These are phyloP conservation scores for Striga hermonthica DNA, from an alignment of 305 asterid genomes.

Conservation along the genomic window DNA sequence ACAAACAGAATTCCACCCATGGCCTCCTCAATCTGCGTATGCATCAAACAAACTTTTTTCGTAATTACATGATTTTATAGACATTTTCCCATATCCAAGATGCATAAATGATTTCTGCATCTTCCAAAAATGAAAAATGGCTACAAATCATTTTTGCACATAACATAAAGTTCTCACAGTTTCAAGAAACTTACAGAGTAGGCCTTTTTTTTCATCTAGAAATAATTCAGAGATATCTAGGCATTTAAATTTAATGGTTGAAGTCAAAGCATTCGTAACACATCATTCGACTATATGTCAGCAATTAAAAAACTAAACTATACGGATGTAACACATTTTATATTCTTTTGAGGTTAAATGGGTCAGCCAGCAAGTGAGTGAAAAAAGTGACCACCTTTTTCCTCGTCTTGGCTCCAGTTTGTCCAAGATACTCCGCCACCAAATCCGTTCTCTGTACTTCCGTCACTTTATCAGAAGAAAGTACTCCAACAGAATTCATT, in stretches of 20 bases:
- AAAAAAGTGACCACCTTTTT: slow-evolving; percentile 41
- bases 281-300: not conserved
- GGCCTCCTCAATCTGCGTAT: slow-evolving; percentile 74
- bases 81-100: too few relatives aligned
- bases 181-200: too few relatives aligned
- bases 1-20: slow-evolving; percentile 80
- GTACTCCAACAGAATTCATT: slow-evolving; percentile 68
- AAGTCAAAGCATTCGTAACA: not conserved
- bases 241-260: too few relatives aligned
- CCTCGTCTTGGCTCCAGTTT: slow-evolving; percentile 85
- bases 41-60: not conserved
- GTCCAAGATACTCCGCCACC: slow-evolving; percentile 83
- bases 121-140: too few relatives aligned
- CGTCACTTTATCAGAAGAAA: slow-evolving; percentile 58
- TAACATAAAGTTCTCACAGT: too few relatives aligned
- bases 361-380: too few relatives aligned
- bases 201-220: too few relatives aligned
- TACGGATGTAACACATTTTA: not conserved
- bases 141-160: not conserved
- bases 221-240: not conserved
- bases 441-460: slow-evolving; percentile 88
- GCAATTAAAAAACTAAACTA: not conserved
- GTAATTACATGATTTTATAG: too few relatives aligned
- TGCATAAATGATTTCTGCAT: too few relatives aligned
- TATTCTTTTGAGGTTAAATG: not conserved